Evolutionary conservation across 345 rosid species (phyloP), one percentile per base, ranked within the genome.

Genomic region (Pistacia atlantica): DNA sequence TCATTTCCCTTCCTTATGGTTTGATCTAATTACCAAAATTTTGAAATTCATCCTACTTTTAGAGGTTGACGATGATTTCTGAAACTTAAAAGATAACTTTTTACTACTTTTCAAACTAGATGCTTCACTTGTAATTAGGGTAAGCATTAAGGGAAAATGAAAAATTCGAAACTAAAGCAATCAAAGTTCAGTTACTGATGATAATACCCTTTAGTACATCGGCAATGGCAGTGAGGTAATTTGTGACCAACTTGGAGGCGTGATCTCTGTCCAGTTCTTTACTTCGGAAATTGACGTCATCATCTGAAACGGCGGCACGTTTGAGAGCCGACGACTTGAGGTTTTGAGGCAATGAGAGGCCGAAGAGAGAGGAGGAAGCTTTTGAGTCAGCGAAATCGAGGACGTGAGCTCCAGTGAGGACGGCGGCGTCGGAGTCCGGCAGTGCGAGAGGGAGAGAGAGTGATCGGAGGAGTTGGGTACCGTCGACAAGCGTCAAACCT

Each of bases 401-500:
- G 75, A 92, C 86, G 77, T 86, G 85, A 76, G 93, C 87, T 63
- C 92, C 97, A 37, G 84, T 92, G 18, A 71, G 4, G 59, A 81
- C 17, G 71, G 63, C 33, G 64, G 62, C 66, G 67, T 51, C 12
- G 22, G 82, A 81, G 48, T 86, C 88, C 51, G 87, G 88, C 2
- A 79, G 74, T 25, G 84, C 78, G 73, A 81, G 74, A 22, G 85
- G 80, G 76, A 80, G 69, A 59, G 82, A 81, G 66, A 87, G 71
- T 72, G 88, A 90, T 80, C 93, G 81, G 68, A 94, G 81, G 69
- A 94, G 89, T 25, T 77, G 73, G n/a, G 84, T 35, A 37, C 97
- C 98, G 83, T 94, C 93, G 16, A 92, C 67, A 64, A 92, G 84
- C 65, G 79, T 87, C n/a, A 86, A 73, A 60, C 90, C 91, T 74